phyloP scores from a whole-genome alignment of 768 basidiomycete genomes.

The Termitomyces sp. region DNA sequence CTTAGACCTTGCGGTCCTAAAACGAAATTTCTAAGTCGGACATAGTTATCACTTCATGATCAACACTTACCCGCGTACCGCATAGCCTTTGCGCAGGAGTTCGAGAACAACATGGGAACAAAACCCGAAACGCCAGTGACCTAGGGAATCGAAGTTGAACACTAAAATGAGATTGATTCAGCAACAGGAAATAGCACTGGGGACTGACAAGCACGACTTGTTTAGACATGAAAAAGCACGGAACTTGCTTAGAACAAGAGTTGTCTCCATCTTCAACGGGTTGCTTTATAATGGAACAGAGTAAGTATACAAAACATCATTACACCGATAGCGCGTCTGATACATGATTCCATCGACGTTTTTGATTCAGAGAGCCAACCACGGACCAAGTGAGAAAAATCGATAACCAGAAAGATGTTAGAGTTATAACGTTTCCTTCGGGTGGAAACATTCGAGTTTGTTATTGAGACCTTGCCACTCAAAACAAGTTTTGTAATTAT shows the following conservation, averaged over 20 bases:
- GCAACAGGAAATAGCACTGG: background rate
- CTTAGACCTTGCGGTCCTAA: slow-evolving; percentile 5
- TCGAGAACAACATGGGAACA: slow-evolving; percentile 11
- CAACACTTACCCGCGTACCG: slow-evolving; percentile 13
- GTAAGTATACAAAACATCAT: background rate
- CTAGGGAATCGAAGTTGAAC: background rate
- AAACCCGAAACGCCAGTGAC: slow-evolving; percentile 16
- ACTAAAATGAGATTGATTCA: background rate
- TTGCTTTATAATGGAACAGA: background rate
- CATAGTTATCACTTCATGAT: background rate
- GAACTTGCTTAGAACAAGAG: background rate
- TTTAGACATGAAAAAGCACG: background rate
- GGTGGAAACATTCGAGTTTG: too few species aligned
- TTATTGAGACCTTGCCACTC: background rate
- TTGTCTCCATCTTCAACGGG: background rate
- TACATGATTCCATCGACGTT: background rate
- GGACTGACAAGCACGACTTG: background rate
- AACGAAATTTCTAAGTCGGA: background rate
- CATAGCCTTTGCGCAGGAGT: slow-evolving; percentile 10
- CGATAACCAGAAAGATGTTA: too few species aligned
- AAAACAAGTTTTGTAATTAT: background rate
- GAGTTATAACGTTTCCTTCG: too few species aligned
- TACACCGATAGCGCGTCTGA: background rate
- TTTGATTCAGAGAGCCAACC: too few species aligned
- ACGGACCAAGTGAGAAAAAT: too few species aligned